phyloP scores from a whole-genome alignment of 441 rosid genomes.

The Gossypium schwendimanii region DNA sequence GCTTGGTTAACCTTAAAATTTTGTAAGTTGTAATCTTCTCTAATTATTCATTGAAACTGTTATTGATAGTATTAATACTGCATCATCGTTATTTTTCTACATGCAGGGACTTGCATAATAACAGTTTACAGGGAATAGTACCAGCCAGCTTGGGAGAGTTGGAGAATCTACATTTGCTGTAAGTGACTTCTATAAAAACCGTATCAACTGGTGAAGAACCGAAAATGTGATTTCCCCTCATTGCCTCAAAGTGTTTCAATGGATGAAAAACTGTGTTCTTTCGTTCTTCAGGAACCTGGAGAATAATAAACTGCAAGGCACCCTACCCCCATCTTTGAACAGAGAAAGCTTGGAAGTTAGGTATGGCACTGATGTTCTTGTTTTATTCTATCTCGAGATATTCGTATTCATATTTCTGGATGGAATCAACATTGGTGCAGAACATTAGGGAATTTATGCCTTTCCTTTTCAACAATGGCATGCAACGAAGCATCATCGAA shows the following conservation, averaged over 20 bases:
- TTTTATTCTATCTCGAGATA: neutral
- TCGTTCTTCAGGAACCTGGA: slow-evolving; percentile 62
- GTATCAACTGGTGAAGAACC: neutral
- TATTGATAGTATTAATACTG: neutral
- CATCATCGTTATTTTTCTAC: neutral
- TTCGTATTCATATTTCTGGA: slow-evolving; percentile 14
- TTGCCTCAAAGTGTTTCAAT: neutral
- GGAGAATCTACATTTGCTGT: slow-evolving; percentile 66
- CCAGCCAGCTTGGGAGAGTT: slow-evolving; percentile 69
- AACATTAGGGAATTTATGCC: slow-evolving; percentile 70
- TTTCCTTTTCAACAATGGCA: slow-evolving; percentile 54
- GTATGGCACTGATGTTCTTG: slow-evolving; percentile 27
- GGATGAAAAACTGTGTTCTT: slow-evolving; percentile 2
- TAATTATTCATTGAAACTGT: slow-evolving; percentile 12
- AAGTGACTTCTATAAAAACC: slow-evolving; percentile 28
- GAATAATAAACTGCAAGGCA: slow-evolving; percentile 68
- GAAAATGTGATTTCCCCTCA: neutral
- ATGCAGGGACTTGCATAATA: slow-evolving; percentile 75
- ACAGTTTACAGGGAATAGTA: slow-evolving; percentile 65
- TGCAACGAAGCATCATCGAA: slow-evolving; percentile 61
- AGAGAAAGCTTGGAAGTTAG: slow-evolving; percentile 60
- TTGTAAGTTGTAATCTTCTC: slow-evolving; percentile 47
- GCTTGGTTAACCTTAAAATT: slow-evolving; percentile 59
- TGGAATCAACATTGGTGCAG: slow-evolving; percentile 29
- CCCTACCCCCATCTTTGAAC: slow-evolving; percentile 65